Evolutionary conservation across 2,329 filamentous ascomycete genomes (phyloP), one percentile per base, ranked within the genome.

Genomic region (Pleomassaria siparia): DNA sequence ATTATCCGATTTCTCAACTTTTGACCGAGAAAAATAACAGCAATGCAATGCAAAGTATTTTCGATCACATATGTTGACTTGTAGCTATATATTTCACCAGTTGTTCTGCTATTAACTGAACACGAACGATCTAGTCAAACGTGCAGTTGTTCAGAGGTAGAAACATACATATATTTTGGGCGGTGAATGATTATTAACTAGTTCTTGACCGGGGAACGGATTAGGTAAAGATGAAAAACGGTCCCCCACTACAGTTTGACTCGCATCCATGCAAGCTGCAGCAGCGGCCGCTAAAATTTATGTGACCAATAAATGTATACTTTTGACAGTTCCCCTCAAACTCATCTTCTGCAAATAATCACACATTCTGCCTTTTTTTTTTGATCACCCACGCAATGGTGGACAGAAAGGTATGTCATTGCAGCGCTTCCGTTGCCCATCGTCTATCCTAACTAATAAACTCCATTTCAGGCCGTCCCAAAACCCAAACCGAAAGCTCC

Each of bases 401-500:
- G 54, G 63, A 57, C 54, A 64, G 59, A 46, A 66, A 64, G 58
- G 65, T 64, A 37, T n/a, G 13, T 6, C 29, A 4, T 10, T 6
- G 20, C 11, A 18, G 9, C 25, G 26, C 11, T n/a, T 3, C 4
- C 21, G 32, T 12, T 16, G 12, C 16, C 28, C 8, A 20, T n/a
- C n/a, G n/a, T n/a, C 10, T 16, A 36, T 55, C 62, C 46, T 16
- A 7, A 62, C 40, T 29, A 26, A n/a, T n/a, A n/a, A n/a, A 39
- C 20, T 25, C 37, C 28, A 22, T 4, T 21, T n/a, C 45, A 68
- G 63, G 64, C 66, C 55, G 49, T 47, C 32, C 50, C 58, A 42
- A 63, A 56, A 29, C 51, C 54, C 21, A 64, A 60, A 37, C 56
- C 64, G 20, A 62, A 53, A 54, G 56, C 60, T 56, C 54, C 63